Base-by-base conservation (phyloP, 352 stramenopile species). In the Phytophthora nicotianae region DNA sequence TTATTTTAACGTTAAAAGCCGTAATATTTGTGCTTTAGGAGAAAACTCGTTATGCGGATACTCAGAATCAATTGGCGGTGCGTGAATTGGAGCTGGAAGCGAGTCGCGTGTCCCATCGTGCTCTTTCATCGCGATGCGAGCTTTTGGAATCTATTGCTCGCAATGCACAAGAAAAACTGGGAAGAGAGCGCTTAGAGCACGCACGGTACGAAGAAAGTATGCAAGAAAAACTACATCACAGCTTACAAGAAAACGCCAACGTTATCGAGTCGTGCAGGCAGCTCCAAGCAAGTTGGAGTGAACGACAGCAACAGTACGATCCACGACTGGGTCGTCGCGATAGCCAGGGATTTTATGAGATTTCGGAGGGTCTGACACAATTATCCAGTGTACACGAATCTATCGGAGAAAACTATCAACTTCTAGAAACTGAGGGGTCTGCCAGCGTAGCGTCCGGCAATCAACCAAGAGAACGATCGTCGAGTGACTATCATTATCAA, bases 121-220 rank as follows among this genome's bases (percentile, higher is more conserved):
- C 76, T 8, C 41, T 86, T 2, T 49, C 63, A 4, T 76, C 72
- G 19, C 74, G 80, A 16, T 82, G 79, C 21, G 63, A 80, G 11
- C 71, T 88, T 51, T 65, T 91, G 24, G 78, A 91, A 62, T 79
- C 68, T 5, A 80, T 91, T 26, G 78, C 80, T n/a, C 65, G 75
- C 0, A 76, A 60, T 20, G 72, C 82, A 1, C 79, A 91, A 41
- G 76, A 86, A 23, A 89, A 85, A 26, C 42, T 91, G 4, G 67
- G 65, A 20, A 76, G 67, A 27, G 82, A 91, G 21, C 76, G 80
- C 4, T 65, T 53, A 4, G 80, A 88, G 41, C 72, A 79, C 24
- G 62, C 42, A 1, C 72, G 68, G 8, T 79, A 83, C 29, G 80
- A 89, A 67, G 72, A 81, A 20, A 58, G 58, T 8, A 68, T 86